Evolutionary conservation across 2,329 filamentous ascomycete species (phyloP).

Genomic region (Aureobasidium lini): DNA sequence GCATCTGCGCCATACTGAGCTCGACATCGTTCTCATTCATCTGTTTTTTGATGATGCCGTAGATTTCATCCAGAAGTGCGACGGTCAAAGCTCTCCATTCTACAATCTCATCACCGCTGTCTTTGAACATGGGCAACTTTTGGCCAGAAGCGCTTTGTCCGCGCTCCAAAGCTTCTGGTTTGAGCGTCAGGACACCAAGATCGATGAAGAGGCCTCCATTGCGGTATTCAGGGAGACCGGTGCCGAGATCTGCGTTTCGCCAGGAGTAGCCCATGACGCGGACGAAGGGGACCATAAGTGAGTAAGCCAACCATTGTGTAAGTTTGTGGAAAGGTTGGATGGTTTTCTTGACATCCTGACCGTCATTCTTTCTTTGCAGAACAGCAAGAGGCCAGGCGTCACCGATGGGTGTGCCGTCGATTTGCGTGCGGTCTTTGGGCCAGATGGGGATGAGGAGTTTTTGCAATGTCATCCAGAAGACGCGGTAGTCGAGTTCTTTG

Average conservation of each 20-base stretch:
- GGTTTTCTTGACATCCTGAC: constrained; percentile 64
- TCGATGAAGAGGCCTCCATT: constrained; percentile 78
- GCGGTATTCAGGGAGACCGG: constrained; percentile 79
- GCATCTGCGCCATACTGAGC: constrained; percentile 70
- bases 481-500: constrained; percentile 74
- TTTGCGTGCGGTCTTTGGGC: constrained; percentile 71
- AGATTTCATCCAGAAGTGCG: constrained; percentile 59
- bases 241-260: constrained; percentile 55
- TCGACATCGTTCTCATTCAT: constrained; percentile 42
- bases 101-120: constrained; percentile 64
- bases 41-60: constrained; percentile 58
- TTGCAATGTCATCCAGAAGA: constrained; percentile 80
- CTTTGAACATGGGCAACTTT: constrained; percentile 60
- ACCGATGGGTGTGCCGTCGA: constrained; percentile 75
- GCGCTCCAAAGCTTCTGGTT: constrained; percentile 38
- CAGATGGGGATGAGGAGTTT: constrained; percentile 75
- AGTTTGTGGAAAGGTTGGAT: constrained; percentile 55
- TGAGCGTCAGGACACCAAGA: constrained; percentile 46
- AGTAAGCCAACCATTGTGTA: constrained; percentile 85
- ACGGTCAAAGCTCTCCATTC: constrained; percentile 67
- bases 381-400: constrained; percentile 74
- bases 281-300: constrained; percentile 65
- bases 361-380: constrained; percentile 15
- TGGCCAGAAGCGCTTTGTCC: constrained; percentile 55
- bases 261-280: constrained; percentile 46